Evolutionary conservation across 192 early-diverging fungal genomes (phyloP).

Genomic region (Backusella mclennaniae): DNA sequence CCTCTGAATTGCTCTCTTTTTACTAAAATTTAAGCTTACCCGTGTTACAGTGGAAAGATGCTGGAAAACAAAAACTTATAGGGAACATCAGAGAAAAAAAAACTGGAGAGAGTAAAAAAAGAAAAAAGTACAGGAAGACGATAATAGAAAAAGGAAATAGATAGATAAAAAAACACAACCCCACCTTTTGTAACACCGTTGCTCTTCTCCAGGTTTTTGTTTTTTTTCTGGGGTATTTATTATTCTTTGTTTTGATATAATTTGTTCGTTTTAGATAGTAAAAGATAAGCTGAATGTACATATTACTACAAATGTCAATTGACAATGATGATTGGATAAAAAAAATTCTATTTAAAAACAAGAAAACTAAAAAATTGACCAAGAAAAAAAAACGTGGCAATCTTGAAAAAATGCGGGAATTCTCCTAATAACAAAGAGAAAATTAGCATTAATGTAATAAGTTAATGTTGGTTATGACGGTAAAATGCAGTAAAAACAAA

Average conservation of each 20-base stretch:
- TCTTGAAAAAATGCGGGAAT: neutral
- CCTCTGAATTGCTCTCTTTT: neutral
- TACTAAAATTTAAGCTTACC: neutral
- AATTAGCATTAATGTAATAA: neutral
- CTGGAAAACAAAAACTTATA: neutral
- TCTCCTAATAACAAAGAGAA: neutral
- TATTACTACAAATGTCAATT: neutral
- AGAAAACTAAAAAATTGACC: neutral
- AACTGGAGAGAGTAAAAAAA: neutral
- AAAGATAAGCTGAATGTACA: neutral
- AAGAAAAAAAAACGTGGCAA: slow-evolving; percentile 1
- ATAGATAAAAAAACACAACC: neutral
- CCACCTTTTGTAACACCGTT: neutral
- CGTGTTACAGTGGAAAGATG: neutral
- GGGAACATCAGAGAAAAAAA: neutral
- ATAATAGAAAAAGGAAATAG: neutral
- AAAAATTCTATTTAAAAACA: neutral
- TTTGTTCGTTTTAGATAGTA: neutral
- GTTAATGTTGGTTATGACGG: neutral
- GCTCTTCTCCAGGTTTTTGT: neutral
- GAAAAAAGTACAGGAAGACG: neutral
- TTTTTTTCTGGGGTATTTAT: neutral
- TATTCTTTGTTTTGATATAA: neutral
- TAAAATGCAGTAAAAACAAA: neutral
- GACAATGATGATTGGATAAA: neutral